Percentiles rank a stretch among this genome's conserved stretches.
These are phyloP conservation scores for Emericellopsis terricola DNA, from an alignment of 495 filamentous ascomycete species.

Conservation along the genomic window DNA sequence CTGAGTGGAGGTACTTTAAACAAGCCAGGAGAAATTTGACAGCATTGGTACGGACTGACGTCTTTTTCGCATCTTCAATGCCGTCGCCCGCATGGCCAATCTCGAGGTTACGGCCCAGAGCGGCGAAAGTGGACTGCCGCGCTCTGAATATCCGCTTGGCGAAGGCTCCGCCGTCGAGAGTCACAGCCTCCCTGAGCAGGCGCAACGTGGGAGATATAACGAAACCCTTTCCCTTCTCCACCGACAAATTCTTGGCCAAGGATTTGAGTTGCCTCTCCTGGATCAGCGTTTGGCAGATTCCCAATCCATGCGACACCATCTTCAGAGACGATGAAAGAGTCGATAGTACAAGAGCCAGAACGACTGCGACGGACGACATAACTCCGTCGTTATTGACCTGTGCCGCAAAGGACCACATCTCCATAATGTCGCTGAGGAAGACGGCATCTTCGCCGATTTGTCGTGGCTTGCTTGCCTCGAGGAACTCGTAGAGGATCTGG, in stretches of 20 bases:
- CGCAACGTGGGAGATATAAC: slow-evolving; percentile 70
- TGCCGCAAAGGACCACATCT: slow-evolving; percentile 59
- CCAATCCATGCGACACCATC: slow-evolving; percentile 48
- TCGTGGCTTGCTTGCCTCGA: slow-evolving; percentile 44
- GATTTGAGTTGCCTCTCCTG: slow-evolving; percentile 55
- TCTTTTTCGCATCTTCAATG: slow-evolving; percentile 35
- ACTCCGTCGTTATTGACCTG: slow-evolving; percentile 57
- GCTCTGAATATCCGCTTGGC: slow-evolving; percentile 52
- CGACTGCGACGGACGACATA: slow-evolving; percentile 53
- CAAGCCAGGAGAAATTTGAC: slow-evolving; percentile 56
- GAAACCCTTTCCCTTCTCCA: slow-evolving; percentile 59
- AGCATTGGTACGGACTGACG: slow-evolving; percentile 60
- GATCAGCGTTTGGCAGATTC: slow-evolving; percentile 54
- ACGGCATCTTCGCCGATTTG: slow-evolving; percentile 29
- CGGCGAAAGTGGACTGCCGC: slow-evolving; percentile 54
- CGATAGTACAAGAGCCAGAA: slow-evolving; percentile 59
- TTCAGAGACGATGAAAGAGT: slow-evolving; percentile 52
- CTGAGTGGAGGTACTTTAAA: slow-evolving; percentile 48
- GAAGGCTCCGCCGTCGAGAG: slow-evolving; percentile 63
- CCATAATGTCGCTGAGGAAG: slow-evolving; percentile 56
- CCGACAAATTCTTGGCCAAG: slow-evolving; percentile 51
- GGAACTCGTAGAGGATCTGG: slow-evolving; percentile 51
- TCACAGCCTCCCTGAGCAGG: slow-evolving; percentile 58
- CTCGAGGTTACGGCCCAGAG: slow-evolving; percentile 42
- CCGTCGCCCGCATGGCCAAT: slow-evolving; percentile 32